A percentile compares a stretch with the other conserved stretches of the same genome.
phyloP scores from a whole-genome alignment of 306 rosid species.

The Citrullus colocynthis region DNA sequence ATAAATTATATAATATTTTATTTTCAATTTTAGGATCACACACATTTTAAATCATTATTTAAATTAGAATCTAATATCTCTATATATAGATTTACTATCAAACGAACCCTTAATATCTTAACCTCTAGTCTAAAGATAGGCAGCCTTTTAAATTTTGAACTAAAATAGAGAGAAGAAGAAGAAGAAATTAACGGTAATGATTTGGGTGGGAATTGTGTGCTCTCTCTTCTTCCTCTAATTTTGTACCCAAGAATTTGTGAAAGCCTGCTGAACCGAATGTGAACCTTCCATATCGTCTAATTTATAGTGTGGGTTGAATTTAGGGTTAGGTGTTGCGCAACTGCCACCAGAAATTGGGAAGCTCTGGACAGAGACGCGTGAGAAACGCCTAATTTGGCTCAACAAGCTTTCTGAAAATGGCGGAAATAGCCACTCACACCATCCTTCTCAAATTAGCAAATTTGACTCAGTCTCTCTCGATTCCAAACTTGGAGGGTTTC shows the following conservation, averaged over 20 bases:
- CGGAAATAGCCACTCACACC: background rate
- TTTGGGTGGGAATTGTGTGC: too few species aligned
- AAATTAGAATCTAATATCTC: too few species aligned
- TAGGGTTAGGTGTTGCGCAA: background rate
- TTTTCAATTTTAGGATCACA: too few species aligned
- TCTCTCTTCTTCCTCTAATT: background rate
- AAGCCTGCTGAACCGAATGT: background rate
- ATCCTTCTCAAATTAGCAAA: conserved; percentile 21
- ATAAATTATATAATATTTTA: too few species aligned
- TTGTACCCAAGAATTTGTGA: background rate
- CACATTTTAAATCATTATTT: too few species aligned
- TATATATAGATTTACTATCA: too few species aligned
- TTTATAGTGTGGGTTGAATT: background rate
- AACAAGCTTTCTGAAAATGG: background rate
- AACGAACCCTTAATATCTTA: too few species aligned
- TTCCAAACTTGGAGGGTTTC: conserved; percentile 26
- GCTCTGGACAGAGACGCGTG: too few species aligned
- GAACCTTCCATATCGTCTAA: background rate
- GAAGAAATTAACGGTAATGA: too few species aligned
- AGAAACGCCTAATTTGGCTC: background rate
- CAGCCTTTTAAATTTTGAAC: too few species aligned
- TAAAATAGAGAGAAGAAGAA: too few species aligned
- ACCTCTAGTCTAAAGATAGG: too few species aligned
- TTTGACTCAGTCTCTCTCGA: conserved; percentile 37
- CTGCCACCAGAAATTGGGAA: background rate